Evolutionary conservation across 1,284 basidiomycete genomes (phyloP), one percentile per base, ranked within the genome.

Genomic region (Ustilago trichophora): DNA sequence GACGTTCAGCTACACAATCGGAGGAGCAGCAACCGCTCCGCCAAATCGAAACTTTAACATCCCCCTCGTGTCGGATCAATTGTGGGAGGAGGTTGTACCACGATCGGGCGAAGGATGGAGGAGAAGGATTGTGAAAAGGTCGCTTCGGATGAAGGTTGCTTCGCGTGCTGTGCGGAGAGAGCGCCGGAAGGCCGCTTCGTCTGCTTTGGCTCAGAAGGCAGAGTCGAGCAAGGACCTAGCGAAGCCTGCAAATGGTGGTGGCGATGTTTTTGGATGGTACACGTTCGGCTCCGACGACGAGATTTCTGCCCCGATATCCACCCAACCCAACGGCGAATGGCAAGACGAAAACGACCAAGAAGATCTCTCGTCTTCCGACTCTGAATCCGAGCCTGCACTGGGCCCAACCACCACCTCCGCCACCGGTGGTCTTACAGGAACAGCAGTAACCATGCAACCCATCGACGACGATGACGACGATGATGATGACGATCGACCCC

Each of bases 11-110:
- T 63, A 69, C 26, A 55, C 47, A 2, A 63, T 64, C 26, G 59
- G 45, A 5, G 35, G 24, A 4, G 47, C 35, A 6, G 40, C 52
- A 3, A 24, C 41, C 10, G 40, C 46, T 4, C 43, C 55, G 19
- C 66, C 59, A 1, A 63, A 63, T 22, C 55, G 55, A 40, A 44
- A 36, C 29, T 50, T 66, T 33, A 66, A 62, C 40, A 62, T 71
- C 16, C 58, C 68, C 4, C 32, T 53, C 4, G 48, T 71, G 2
- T 66, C 68, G 37, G 57, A 71, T 29, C 62, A 71, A 49, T 49
- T 71, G 25, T 71, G 68, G 68, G 62, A 71, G 25, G 68, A 71
- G 25, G 54, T 71, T 2, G 62, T 71, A 16, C 68, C 68, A 4
- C 52, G 57, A 8, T 64, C 59, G 16, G 63, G 62, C 15, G 57